Conservation (phyloP, 345 rosid genomes). For the Acer saccharum region DNA sequence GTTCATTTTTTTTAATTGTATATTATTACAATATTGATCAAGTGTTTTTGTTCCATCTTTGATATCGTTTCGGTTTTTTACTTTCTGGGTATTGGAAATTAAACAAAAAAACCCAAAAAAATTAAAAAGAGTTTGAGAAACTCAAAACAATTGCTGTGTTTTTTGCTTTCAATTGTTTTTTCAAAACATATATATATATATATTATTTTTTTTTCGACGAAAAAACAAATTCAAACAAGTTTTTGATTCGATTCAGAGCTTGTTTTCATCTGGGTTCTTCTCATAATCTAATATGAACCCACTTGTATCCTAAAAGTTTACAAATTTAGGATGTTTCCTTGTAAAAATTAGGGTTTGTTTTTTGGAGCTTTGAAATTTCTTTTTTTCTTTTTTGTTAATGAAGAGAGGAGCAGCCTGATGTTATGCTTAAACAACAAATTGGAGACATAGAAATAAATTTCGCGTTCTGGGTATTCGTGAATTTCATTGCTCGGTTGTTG, state of each 20-base stretch:
- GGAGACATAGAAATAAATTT: slow-evolving; percentile 33
- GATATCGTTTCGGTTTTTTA: slow-evolving; percentile 13
- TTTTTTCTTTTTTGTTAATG: background rate
- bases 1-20: slow-evolving; percentile 3
- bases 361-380: background rate
- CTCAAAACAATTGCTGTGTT: slow-evolving; percentile 10
- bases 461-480: slow-evolving; percentile 36
- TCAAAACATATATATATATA: too few species aligned
- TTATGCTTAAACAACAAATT: slow-evolving; percentile 46
- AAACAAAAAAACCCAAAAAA: background rate
- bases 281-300: slow-evolving; percentile 17
- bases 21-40: background rate
- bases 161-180: slow-evolving; percentile 3
- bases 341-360: slow-evolving; percentile 7
- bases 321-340: slow-evolving; percentile 24
- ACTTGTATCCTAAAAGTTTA: slow-evolving; percentile 20
- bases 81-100: slow-evolving; percentile 16
- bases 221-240: slow-evolving; percentile 14
- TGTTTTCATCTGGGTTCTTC: slow-evolving; percentile 16
- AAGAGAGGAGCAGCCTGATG: slow-evolving; percentile 32
- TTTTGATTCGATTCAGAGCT: slow-evolving; percentile 27
- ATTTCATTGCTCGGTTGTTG: slow-evolving; percentile 35
- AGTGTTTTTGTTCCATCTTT: background rate
- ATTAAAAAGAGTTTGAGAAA: background rate
- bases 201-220: background rate